A percentile compares a stretch with the other conserved stretches of the same genome.
Conservation (phyloP, 192 early-diverging fungal species). For the Entomortierella beljakovae region DNA sequence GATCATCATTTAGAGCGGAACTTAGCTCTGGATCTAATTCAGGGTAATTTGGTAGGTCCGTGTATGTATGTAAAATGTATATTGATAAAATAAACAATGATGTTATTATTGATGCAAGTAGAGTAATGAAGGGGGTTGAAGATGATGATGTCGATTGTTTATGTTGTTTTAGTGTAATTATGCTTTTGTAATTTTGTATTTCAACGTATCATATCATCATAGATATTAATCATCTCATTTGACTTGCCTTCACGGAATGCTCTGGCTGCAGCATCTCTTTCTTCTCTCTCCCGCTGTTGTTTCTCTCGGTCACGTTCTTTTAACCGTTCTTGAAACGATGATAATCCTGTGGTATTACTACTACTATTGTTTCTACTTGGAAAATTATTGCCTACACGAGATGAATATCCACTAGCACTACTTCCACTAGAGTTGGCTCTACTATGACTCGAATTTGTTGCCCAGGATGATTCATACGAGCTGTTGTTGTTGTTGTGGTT, state of each 20-base stretch:
- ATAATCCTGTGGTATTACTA: slow-evolving; percentile 21
- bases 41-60: too few relatives aligned
- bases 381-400: neutral
- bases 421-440: slow-evolving; percentile 28
- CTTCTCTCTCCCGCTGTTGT: slow-evolving; percentile 36
- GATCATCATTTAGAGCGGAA: neutral
- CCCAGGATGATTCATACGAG: neutral
- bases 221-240: neutral
- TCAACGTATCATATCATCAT: too few relatives aligned
- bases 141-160: too few relatives aligned
- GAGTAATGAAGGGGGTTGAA: too few relatives aligned
- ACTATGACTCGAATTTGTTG: neutral
- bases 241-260: slow-evolving; percentile 26
- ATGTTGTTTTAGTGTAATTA: too few relatives aligned
- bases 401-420: neutral
- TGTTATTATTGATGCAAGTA: neutral
- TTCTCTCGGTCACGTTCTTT: slow-evolving; percentile 42
- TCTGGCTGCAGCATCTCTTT: slow-evolving; percentile 27
- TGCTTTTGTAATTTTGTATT: neutral
- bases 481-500: neutral
- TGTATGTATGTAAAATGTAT: too few relatives aligned
- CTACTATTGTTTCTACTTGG: too few relatives aligned
- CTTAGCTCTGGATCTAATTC: slow-evolving; percentile 19
- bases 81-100: too few relatives aligned
- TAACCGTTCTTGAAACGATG: slow-evolving; percentile 47